Base-by-base conservation (phyloP, 331 rosid genomes). In the Quercus lobata region DNA sequence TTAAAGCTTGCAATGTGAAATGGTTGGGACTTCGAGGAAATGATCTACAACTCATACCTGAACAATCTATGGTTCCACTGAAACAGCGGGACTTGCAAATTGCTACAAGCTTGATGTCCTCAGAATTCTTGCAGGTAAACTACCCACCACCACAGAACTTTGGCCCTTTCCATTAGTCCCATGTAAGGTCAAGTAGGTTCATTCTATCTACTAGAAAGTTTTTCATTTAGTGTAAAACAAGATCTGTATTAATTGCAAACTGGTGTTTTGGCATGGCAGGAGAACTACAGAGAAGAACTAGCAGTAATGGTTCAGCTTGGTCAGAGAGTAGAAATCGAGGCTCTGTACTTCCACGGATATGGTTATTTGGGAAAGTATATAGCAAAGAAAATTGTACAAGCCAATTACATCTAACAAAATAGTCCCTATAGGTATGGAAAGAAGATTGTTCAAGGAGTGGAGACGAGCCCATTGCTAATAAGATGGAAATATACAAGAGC, bases 291-390 rank as follows among this genome's bases (percentile, higher is more conserved):
- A 78, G 87, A 88, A 84, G 97, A 92, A 88, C 86, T 91, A 57
- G 77, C 89, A 21, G 74, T 83, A 25, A 92, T 92, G 98, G 87
- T 92, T 85, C 86, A 86, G 69, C 81, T 85, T 10, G 91, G 96
- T n/a, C 84, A 72, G 37, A 85, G 89, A 83, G 97, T 96, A 55
- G 99, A 95, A 86, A 87, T 95, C 29, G 97, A 95, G 85, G 97
- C 99, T 54, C 84, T 93, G 41, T 90, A 92, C 74, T 90, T 78
- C 54, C 91, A 88, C 29, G 96, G 98, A 34, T 94, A 88, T 46
- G 94, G 85, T 82, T 89, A 81, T 82, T 79, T 93, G 77, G 94
- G 90, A 25, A 95, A 91, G 89, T 95, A 90, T 82, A 74, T 95
- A 2, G 97, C 90, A 57, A 90, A 86, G 71, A 92, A 90, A 80